Evolutionary conservation across 176 grass and related monocot species (phyloP).

Genomic region (Elymus sibiricus): DNA sequence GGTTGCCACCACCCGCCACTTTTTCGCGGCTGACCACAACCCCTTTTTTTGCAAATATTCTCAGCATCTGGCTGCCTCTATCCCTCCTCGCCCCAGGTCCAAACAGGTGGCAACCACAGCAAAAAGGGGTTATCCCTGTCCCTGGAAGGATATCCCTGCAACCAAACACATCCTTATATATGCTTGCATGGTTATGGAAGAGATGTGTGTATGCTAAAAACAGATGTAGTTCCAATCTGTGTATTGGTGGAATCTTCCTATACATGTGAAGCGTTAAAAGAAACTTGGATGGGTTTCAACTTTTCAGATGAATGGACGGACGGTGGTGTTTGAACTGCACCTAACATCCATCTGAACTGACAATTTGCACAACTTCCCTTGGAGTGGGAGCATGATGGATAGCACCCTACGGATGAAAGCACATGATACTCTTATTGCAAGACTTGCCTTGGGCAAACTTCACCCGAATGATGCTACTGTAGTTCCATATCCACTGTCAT

Average conservation of each 20-base stretch:
- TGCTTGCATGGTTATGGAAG: constrained; percentile 6
- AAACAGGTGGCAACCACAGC: no score
- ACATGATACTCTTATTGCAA: neutral
- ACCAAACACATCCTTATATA: neutral
- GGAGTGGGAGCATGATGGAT: neutral
- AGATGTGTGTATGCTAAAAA: neutral
- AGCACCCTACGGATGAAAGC: neutral
- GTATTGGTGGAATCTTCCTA: constrained; percentile 15
- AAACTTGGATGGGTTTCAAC: constrained; percentile 7
- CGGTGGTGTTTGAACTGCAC: neutral
- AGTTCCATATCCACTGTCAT: neutral
- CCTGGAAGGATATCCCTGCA: no score
- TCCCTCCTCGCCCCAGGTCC: no score
- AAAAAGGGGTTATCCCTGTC: no score
- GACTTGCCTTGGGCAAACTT: neutral
- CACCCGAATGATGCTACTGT: neutral
- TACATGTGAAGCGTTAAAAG: neutral
- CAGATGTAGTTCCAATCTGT: neutral
- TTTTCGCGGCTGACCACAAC: no score
- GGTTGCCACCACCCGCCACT: no score
- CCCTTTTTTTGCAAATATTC: no score
- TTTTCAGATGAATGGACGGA: neutral
- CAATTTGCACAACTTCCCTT: neutral
- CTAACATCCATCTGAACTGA: neutral
- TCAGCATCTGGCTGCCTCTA: no score